Percentiles rank a stretch among this genome's conserved stretches.
phyloP scores from a whole-genome alignment of 1,284 basidiomycete genomes.

The Ceratobasidium sp. region DNA sequence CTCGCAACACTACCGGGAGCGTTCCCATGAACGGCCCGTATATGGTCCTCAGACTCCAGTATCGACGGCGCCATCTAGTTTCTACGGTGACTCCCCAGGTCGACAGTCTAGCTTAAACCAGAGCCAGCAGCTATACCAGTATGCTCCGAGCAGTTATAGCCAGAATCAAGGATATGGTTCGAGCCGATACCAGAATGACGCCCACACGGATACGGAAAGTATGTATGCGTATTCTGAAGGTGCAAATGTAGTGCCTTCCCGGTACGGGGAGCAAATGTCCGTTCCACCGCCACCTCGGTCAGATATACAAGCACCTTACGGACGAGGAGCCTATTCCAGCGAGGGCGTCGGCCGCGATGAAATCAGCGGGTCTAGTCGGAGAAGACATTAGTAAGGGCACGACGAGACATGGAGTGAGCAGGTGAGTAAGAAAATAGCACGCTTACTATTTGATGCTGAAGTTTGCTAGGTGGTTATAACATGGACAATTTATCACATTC shows the following conservation, averaged over 20 bases:
- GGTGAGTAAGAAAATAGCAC: background rate
- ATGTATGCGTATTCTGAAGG: slow-evolving; percentile 38
- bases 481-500: background rate
- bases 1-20: background rate
- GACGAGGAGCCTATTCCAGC: background rate
- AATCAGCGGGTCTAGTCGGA: background rate
- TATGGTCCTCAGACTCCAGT: slow-evolving; percentile 19
- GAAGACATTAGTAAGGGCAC: background rate
- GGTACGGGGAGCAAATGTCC: background rate
- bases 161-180: background rate
- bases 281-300: background rate
- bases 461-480: background rate
- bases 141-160: background rate
- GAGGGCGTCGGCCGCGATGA: background rate
- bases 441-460: background rate
- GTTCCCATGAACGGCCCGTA: background rate
- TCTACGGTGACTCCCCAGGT: slow-evolving; percentile 11
- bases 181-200: slow-evolving; percentile 16
- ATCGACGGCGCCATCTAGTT: slow-evolving; percentile 16
- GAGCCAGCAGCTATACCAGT: background rate
- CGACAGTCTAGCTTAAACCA: background rate
- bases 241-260: slow-evolving; percentile 23
- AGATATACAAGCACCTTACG: background rate
- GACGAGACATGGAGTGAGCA: slow-evolving; percentile 15
- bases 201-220: slow-evolving; percentile 25